A percentile compares a stretch with the other conserved stretches of the same genome.
phyloP scores from a whole-genome alignment of 768 basidiomycete species.

The Lactarius sp. region DNA sequence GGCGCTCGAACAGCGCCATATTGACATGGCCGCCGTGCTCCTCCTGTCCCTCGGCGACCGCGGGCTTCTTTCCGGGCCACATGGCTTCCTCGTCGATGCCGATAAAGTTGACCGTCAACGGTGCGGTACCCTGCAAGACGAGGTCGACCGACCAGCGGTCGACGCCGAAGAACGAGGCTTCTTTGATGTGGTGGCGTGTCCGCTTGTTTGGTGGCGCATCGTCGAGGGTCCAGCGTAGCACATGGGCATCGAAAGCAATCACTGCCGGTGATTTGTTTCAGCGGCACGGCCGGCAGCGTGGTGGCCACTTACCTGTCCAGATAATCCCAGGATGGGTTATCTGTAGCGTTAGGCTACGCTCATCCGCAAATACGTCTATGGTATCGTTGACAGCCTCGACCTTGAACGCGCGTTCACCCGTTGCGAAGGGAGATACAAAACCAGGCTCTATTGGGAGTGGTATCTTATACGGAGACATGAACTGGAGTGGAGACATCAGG shows the following conservation, averaged over 20 bases:
- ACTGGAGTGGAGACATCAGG: constrained; percentile 40
- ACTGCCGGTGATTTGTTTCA: constrained; percentile 38
- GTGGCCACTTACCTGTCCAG: constrained; percentile 61
- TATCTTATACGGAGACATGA: constrained; percentile 81
- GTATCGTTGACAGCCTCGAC: constrained; percentile 56
- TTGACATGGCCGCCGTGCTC: constrained; percentile 41
- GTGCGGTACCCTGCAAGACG: constrained; percentile 43
- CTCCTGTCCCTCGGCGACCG: constrained; percentile 42
- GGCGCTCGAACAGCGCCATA: constrained; percentile 64
- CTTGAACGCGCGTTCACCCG: constrained; percentile 39
- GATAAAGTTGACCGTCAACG: constrained; percentile 57
- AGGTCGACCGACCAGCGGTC: constrained; percentile 72
- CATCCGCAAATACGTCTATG: constrained; percentile 51
- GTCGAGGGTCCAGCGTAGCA: constrained; percentile 79
- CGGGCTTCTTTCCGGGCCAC: constrained; percentile 63
- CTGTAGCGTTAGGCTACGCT: constrained; percentile 62
- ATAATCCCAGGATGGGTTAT: constrained; percentile 78
- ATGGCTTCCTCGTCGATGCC: constrained; percentile 80
- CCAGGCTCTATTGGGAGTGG: constrained; percentile 46
- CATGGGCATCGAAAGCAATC: constrained; percentile 88
- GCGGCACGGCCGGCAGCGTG: background rate
- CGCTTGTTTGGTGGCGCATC: constrained; percentile 69
- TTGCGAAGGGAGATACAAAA: constrained; percentile 28
- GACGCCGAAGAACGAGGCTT: constrained; percentile 79
- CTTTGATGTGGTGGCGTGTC: constrained; percentile 85